These are phyloP conservation scores for Aureobasidium pullulans DNA, from an alignment of 2,329 filamentous ascomycete species.

Conservation along the genomic window DNA sequence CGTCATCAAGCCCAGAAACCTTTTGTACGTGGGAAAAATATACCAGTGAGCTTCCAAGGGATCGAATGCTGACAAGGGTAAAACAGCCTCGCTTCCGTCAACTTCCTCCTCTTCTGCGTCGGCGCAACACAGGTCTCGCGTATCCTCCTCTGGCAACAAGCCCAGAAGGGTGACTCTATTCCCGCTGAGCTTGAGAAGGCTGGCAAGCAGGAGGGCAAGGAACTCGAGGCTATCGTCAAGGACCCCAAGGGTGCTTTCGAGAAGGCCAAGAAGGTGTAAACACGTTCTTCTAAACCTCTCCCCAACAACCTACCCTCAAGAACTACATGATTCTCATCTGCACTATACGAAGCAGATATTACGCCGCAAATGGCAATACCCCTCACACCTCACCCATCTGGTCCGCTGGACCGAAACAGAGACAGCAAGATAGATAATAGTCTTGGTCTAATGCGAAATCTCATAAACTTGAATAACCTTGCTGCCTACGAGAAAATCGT, in stretches of 20 bases:
- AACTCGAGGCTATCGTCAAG: conserved; percentile 26
- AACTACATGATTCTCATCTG: neutral
- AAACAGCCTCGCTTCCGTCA: conserved; percentile 76
- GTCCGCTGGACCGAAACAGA: neutral
- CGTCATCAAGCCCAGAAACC: conserved; percentile 89
- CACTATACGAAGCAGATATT: neutral
- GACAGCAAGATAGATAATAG: conserved; percentile 11
- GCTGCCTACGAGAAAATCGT: neutral
- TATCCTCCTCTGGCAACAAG: conserved; percentile 60
- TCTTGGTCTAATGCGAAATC: conserved; percentile 10
- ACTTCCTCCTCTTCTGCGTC: conserved; percentile 93
- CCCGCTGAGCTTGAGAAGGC: conserved; percentile 37
- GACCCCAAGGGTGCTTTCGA: conserved; percentile 28
- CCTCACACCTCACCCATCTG: neutral
- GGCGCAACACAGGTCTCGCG: conserved; percentile 75
- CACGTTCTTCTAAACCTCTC: neutral
- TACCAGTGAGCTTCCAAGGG: no score
- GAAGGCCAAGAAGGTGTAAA: conserved; percentile 28
- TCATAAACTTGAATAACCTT: neutral
- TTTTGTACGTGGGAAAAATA: conserved; percentile 53
- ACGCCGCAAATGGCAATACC: neutral
- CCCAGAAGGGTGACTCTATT: conserved; percentile 45
- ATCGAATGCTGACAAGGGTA: neutral
- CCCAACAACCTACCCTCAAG: neutral
- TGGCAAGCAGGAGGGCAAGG: conserved; percentile 29